These are phyloP conservation scores for Fusarium circinatum DNA, from an alignment of 2,329 filamentous ascomycete species.

Conservation along the genomic window DNA sequence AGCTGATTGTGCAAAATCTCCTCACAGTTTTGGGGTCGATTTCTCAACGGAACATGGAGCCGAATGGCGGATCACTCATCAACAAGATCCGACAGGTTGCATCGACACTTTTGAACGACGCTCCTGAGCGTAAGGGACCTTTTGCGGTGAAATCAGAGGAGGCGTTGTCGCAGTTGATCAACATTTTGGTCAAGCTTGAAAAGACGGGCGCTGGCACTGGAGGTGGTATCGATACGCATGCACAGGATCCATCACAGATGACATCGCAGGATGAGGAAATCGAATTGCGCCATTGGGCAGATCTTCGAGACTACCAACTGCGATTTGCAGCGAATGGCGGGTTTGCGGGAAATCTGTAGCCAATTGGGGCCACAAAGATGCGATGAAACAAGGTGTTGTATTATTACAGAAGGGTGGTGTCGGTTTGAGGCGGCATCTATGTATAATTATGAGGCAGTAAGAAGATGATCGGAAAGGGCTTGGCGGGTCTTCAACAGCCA, in stretches of 20 bases:
- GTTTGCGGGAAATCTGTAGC: constrained; percentile 50
- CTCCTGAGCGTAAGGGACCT: constrained; percentile 61
- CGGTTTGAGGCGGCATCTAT: not conserved
- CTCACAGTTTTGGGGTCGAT: constrained; percentile 80
- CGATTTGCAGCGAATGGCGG: constrained; percentile 75
- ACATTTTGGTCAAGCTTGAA: constrained; percentile 79
- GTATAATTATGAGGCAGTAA: constrained; percentile 12
- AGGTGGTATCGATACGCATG: constrained; percentile 45
- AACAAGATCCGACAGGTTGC: constrained; percentile 88
- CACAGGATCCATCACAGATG: constrained; percentile 52
- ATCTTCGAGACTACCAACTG: constrained; percentile 80
- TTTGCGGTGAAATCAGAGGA: constrained; percentile 71
- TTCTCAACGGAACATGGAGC: constrained; percentile 85
- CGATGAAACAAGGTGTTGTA: not conserved
- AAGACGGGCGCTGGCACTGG: constrained; percentile 60
- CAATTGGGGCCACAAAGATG: not conserved
- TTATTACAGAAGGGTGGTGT: not conserved
- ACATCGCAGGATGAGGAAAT: constrained; percentile 75
- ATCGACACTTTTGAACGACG: constrained; percentile 76
- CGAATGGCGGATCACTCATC: constrained; percentile 72
- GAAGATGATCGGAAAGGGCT: not conserved
- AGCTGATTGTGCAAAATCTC: constrained; percentile 83
- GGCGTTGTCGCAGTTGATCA: constrained; percentile 76
- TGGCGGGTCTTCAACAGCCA: not conserved
- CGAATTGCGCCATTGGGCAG: constrained; percentile 81